A percentile compares a stretch with the other conserved stretches of the same genome.
These are phyloP conservation scores for Beauveria varroae DNA, from an alignment of 2,329 filamentous ascomycete species.

Conservation along the genomic window DNA sequence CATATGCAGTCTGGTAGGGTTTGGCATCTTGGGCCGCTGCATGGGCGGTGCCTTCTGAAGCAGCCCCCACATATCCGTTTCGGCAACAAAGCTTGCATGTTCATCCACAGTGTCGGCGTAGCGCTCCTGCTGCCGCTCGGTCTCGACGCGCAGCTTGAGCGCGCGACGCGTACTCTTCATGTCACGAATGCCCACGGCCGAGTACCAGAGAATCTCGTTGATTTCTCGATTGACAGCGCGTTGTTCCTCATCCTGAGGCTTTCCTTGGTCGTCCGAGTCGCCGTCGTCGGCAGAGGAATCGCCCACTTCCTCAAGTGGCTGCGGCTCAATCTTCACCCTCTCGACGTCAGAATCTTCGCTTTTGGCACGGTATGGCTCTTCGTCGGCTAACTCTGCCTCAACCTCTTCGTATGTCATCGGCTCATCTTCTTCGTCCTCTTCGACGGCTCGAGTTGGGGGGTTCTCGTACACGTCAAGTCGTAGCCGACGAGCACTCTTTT, in stretches of 20 bases:
- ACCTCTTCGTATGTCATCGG: constrained; percentile 37
- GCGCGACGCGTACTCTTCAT: constrained; percentile 28
- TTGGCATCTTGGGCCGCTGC: constrained; percentile 17
- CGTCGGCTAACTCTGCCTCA: constrained; percentile 29
- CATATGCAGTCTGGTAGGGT: constrained; percentile 15
- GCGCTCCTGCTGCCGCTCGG: constrained; percentile 35
- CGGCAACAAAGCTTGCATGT: constrained; percentile 32
- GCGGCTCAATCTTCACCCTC: background rate
- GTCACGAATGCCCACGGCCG: constrained; percentile 32
- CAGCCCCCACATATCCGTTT: constrained; percentile 38
- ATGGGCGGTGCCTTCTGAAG: constrained; percentile 31
- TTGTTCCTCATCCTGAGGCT: constrained; percentile 20
- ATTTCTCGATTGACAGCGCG: constrained; percentile 28
- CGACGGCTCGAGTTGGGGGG: constrained; percentile 16
- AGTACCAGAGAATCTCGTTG: constrained; percentile 35
- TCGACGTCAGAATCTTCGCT: background rate
- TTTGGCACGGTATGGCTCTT: constrained; percentile 4
- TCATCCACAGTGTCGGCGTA: constrained; percentile 37
- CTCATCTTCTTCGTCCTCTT: constrained; percentile 18
- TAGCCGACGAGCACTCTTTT: constrained; percentile 39
- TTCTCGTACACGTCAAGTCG: constrained; percentile 40
- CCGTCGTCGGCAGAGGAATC: constrained; percentile 13
- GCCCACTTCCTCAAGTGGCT: background rate
- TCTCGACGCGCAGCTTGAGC: constrained; percentile 30
- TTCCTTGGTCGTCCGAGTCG: background rate